Percentiles rank a stretch among this genome's conserved stretches.
Conservation (phyloP, 2,329 filamentous ascomycete genomes). For the Neonectria magnoliae region DNA sequence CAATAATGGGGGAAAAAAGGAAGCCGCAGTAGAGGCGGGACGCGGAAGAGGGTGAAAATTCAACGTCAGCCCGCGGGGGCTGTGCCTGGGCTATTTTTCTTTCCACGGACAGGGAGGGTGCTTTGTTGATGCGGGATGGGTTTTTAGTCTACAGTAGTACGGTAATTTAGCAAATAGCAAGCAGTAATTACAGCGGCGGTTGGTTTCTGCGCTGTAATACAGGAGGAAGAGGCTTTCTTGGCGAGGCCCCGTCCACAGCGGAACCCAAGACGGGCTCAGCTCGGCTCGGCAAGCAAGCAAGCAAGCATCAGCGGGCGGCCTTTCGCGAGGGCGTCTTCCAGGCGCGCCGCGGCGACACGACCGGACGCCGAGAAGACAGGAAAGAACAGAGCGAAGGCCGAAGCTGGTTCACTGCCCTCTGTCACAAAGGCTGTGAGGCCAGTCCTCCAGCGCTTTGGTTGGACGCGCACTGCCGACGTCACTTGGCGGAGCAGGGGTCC, state of each 20-base stretch:
- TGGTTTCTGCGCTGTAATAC: not conserved
- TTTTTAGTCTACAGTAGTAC: too few relatives aligned
- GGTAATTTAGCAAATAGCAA: too few relatives aligned
- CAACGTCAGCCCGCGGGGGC: conserved; percentile 43
- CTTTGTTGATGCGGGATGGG: not conserved
- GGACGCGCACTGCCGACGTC: conserved; percentile 21
- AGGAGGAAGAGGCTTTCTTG: not conserved
- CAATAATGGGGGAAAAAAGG: conserved; percentile 20
- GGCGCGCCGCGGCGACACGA: conserved; percentile 5
- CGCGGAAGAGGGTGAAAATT: conserved; percentile 31
- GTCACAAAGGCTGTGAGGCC: not conserved
- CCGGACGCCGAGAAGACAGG: not conserved
- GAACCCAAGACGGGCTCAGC: not conserved
- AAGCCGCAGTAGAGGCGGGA: conserved; percentile 11
- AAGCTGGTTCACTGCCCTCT: not conserved
- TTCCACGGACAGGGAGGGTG: conserved; percentile 1
- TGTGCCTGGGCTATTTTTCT: conserved; percentile 17
- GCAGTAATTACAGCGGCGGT: not conserved
- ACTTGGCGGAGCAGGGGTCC: conserved; percentile 11
- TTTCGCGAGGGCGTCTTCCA: not conserved
- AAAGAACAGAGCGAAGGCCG: too few relatives aligned
- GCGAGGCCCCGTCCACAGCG: not conserved
- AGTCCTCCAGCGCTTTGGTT: not conserved
- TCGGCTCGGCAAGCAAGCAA: conserved; percentile 21
- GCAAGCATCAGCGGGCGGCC: conserved; percentile 25